These are phyloP conservation scores for Sordariomycetes sp. DNA, from an alignment of 2,329 filamentous ascomycete genomes.

Conservation along the genomic window DNA sequence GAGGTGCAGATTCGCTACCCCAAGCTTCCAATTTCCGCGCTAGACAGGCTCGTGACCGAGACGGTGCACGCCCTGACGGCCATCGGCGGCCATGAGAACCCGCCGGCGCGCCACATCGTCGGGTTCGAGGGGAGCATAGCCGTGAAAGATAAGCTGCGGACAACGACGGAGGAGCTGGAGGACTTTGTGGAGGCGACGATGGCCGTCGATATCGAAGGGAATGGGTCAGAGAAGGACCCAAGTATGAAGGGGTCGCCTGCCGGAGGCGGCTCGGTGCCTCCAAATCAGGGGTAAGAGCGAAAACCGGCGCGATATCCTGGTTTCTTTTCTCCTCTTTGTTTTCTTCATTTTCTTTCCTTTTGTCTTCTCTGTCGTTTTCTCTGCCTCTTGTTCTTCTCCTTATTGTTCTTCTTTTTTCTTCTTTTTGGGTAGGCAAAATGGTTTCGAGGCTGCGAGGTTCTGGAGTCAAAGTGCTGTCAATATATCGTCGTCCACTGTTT, in stretches of 20 bases:
- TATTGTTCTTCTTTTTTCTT: too few species aligned
- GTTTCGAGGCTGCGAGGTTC: too few species aligned
- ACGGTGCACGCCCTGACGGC: slow-evolving; percentile 85
- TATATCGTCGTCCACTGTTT: too few species aligned
- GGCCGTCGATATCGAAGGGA: slow-evolving; percentile 57
- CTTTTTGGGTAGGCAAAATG: too few species aligned
- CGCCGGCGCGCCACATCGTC: slow-evolving; percentile 87
- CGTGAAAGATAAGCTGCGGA: slow-evolving; percentile 94
- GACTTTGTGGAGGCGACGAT: slow-evolving; percentile 89
- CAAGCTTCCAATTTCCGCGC: slow-evolving; percentile 54
- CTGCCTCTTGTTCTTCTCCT: too few species aligned
- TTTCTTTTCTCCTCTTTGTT: background rate
- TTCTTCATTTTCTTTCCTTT: too few species aligned
- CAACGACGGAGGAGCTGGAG: slow-evolving; percentile 89
- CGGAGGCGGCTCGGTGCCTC: background rate
- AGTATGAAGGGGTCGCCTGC: slow-evolving; percentile 14
- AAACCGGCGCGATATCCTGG: background rate
- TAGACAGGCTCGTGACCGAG: slow-evolving; percentile 70
- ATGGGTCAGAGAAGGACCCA: slow-evolving; percentile 41
- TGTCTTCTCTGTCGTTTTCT: too few species aligned
- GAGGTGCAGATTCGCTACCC: slow-evolving; percentile 61
- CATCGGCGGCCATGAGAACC: slow-evolving; percentile 92
- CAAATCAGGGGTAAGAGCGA: background rate
- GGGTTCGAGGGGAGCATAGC: slow-evolving; percentile 77
- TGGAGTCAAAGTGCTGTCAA: too few species aligned